Percentiles rank a stretch among this genome's conserved stretches.
Conservation (phyloP, 176 grass and related monocot species). For the Thinopyrum elongatum region DNA sequence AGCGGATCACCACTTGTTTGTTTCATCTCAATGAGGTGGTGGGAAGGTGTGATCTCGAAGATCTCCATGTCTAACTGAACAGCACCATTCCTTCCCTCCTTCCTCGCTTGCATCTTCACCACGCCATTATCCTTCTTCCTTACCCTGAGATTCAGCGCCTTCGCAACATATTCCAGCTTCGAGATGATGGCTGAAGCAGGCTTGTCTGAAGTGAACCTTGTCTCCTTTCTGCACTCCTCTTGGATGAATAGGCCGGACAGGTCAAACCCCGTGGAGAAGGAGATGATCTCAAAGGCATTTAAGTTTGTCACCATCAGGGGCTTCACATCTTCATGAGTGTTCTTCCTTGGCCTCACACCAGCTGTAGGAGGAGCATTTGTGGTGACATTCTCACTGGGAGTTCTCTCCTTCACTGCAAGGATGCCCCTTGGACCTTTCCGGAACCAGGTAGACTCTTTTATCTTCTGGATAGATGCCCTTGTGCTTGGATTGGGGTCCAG, state of each 20-base stretch:
- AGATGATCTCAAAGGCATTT: slow-evolving; percentile 91
- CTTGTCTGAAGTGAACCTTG: slow-evolving; percentile 71
- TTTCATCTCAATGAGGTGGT: slow-evolving; percentile 78
- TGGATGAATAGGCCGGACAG: slow-evolving; percentile 65
- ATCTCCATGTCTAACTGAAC: slow-evolving; percentile 63
- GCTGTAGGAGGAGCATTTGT: background rate
- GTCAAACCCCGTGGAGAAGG: slow-evolving; percentile 66
- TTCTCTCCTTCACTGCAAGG: slow-evolving; percentile 33
- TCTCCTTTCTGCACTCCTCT: slow-evolving; percentile 48
- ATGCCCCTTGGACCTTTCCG: slow-evolving; percentile 49
- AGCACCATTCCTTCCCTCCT: slow-evolving; percentile 64
- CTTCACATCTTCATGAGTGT: slow-evolving; percentile 37
- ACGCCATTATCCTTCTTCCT: slow-evolving; percentile 69
- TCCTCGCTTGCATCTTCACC: slow-evolving; percentile 61
- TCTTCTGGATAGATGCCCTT: slow-evolving; percentile 69
- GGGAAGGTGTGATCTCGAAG: slow-evolving; percentile 52
- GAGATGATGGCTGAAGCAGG: slow-evolving; percentile 50
- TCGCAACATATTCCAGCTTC: slow-evolving; percentile 55
- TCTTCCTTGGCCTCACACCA: slow-evolving; percentile 27
- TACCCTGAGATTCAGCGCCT: slow-evolving; percentile 61
- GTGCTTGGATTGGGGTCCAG: slow-evolving; percentile 69
- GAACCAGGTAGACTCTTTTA: slow-evolving; percentile 77
- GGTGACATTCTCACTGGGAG: slow-evolving; percentile 1
- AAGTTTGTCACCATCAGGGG: slow-evolving; percentile 33
- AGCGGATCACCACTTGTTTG: slow-evolving; percentile 67